Base-by-base conservation (phyloP, 441 rosid genomes). In the Iberis amara region DNA sequence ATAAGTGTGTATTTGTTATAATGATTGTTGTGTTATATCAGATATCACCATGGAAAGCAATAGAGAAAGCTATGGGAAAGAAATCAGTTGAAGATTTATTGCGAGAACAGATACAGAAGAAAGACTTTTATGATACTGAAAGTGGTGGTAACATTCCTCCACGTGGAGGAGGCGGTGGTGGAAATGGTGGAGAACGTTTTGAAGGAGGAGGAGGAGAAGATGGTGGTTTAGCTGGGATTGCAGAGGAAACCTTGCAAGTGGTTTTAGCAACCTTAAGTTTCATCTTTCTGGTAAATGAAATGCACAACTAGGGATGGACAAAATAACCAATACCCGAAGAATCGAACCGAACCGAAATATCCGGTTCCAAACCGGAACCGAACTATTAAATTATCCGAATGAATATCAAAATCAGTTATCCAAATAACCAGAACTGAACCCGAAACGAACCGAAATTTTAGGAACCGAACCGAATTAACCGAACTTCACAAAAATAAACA, bases 251-350 rank as follows among this genome's bases (percentile, higher is more conserved):
- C 2, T 13, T 80, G 56, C 94, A 84, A 82, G 84, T 78, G 65
- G 31, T 79, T 39, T 67, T 84, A 62, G 96, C 96, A 60, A 81
- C 92, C 40, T 11, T 76, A 49, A 89, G 81, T 65, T 79, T 84
- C 52, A 66, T 81, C 57, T 69, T 77, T 51, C 59, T 83, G 87
- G 91, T 86, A 76, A 31, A 56, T 55, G 42, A 40, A 30, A 9
- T 10, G 38, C 11, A 39, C 49, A 39, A 33, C 11, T 8, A 18
- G 1, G 21, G 21, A 18, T 18, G 21, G 8, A 4, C 7, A 11
- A 12, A 41, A 13, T 1, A 18, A 18, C 21, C 21, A 1, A 18
- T 18, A 18, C 21, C 21, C 3, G 21, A 18, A 1, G 1, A 18
- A 1, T 18, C 21, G 21, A 18, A 18, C 21, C 21, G 21, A 18